phyloP scores from a whole-genome alignment of 768 basidiomycete species.

The Psilocybe azurescens region DNA sequence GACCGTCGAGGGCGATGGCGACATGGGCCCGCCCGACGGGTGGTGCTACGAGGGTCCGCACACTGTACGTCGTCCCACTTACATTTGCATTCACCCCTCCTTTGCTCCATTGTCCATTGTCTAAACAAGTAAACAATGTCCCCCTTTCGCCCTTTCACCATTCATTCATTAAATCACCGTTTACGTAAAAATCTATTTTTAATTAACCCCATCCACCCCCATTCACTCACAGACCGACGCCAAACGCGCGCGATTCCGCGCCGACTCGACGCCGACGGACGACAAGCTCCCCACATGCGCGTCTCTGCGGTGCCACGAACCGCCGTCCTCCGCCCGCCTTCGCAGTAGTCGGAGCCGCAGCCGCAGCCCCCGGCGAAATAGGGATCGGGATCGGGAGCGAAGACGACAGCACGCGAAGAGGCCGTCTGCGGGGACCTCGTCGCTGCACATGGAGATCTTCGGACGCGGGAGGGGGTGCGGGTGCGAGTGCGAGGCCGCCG shows the following conservation, averaged over 20 bases:
- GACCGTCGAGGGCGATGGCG: slow-evolving; percentile 76
- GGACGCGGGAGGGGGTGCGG: background rate
- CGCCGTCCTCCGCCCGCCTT: slow-evolving; percentile 30
- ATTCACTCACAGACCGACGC: slow-evolving; percentile 56
- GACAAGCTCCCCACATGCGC: slow-evolving; percentile 74
- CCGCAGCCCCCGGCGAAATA: slow-evolving; percentile 27
- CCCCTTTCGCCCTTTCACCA: too few species aligned
- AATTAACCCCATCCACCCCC: too few species aligned
- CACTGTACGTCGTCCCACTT: slow-evolving; percentile 46
- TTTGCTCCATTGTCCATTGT: background rate
- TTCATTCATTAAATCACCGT: too few species aligned
- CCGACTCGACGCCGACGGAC: slow-evolving; percentile 68
- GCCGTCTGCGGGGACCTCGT: slow-evolving; percentile 14
- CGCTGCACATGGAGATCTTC: slow-evolving; percentile 9
- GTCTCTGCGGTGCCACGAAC: slow-evolving; percentile 57
- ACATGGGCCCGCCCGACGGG: slow-evolving; percentile 84
- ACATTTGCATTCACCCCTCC: too few species aligned
- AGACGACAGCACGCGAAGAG: slow-evolving; percentile 13
- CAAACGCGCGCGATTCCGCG: slow-evolving; percentile 80
- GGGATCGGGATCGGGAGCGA: too few species aligned
- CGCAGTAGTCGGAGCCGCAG: slow-evolving; percentile 18
- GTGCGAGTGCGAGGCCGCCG: background rate
- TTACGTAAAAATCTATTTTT: too few species aligned
- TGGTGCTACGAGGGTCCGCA: slow-evolving; percentile 89
- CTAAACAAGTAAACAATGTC: too few species aligned